These are phyloP conservation scores for Colletotrichum paranaense DNA, from an alignment of 2,329 filamentous ascomycete species.

Conservation along the genomic window DNA sequence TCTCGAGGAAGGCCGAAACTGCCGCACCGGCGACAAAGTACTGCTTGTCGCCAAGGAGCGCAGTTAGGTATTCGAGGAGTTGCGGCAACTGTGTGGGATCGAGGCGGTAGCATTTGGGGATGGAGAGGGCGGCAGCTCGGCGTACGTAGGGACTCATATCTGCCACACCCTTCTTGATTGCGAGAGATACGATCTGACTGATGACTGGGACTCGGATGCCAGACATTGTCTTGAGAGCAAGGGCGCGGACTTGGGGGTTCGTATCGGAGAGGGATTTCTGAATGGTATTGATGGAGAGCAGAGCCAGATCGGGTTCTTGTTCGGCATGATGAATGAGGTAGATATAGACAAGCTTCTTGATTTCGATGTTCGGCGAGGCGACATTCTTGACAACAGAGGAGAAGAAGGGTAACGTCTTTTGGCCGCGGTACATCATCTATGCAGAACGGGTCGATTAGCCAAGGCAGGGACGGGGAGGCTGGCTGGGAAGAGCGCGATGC, in stretches of 20 bases:
- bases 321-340: slow-evolving; percentile 98
- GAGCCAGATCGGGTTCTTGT: slow-evolving; percentile 91
- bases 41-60: slow-evolving; percentile 87
- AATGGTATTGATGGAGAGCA: slow-evolving; percentile 98
- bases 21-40: slow-evolving; percentile 98
- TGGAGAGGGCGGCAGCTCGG: slow-evolving; percentile 91
- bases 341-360: slow-evolving; percentile 98
- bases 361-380: slow-evolving; percentile 90
- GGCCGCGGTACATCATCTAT: slow-evolving; percentile 96
- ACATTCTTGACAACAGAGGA: slow-evolving; percentile 99
- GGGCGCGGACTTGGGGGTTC: slow-evolving; percentile 89
- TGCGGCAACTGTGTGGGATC: slow-evolving; percentile 89
- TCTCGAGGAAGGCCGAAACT: slow-evolving; percentile 86
- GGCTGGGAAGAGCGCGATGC: slow-evolving; percentile 39
- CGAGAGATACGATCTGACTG: slow-evolving; percentile 94
- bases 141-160: slow-evolving; percentile 97
- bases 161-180: slow-evolving; percentile 91
- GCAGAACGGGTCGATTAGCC: slow-evolving; percentile 19
- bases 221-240: slow-evolving; percentile 96
- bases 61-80: slow-evolving; percentile 82
- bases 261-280: slow-evolving; percentile 96
- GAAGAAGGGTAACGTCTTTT: slow-evolving; percentile 92
- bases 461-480: slow-evolving; percentile 29
- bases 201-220: slow-evolving; percentile 97
- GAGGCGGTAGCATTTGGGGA: slow-evolving; percentile 94